Evolutionary conservation across 139 green algal genomes (phyloP), one percentile per base, ranked within the genome.

Genomic region (Closterium sp.): DNA sequence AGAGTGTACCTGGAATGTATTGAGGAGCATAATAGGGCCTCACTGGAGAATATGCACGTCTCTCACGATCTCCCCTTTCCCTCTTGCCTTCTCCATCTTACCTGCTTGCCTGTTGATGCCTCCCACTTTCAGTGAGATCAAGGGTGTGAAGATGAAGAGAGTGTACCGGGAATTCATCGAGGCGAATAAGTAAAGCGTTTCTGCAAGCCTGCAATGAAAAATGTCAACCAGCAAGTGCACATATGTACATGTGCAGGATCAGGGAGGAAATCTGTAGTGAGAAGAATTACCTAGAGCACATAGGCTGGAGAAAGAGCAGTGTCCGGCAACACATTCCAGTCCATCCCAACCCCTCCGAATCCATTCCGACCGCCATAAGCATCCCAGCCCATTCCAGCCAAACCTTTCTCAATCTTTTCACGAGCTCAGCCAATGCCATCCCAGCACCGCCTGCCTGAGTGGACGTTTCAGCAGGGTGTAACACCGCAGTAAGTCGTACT

Each of bases 101-200:
- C 38, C 95, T 96, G 87, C n/a, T 99, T 1, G 92, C 93, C 4
- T 62, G 87, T 10, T 70, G 21, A 0, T 21, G 42, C 31, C 62
- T 79, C 62, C 62, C 62, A 19, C 19, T 13, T 92, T 1, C 90
- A 92, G 90, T n/a, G 90, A 90, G 31, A 90, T 92, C 30, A 31
- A 45, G n/a, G 90, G 90, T n/a, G 90, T 92, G 24, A 92, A 92
- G 90, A 92, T 92, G 90, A 92, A 92, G 90, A 90, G 73, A 27
- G 90, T 90, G 13, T 92, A 92, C 29, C 90, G 90, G 22, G 90
- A 92, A 24, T 42, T 92, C 27, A 92, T 92, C 29, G 79, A 90
- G 32, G 13, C 90, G 11, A 38, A 92, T 85, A 10, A 45, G 42
- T 92, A 92, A 29, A n/a, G 10, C 29, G 21, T 3, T 34, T 27